phyloP scores from a whole-genome alignment of 768 basidiomycete species.

The Psilocybe tampanensis region DNA sequence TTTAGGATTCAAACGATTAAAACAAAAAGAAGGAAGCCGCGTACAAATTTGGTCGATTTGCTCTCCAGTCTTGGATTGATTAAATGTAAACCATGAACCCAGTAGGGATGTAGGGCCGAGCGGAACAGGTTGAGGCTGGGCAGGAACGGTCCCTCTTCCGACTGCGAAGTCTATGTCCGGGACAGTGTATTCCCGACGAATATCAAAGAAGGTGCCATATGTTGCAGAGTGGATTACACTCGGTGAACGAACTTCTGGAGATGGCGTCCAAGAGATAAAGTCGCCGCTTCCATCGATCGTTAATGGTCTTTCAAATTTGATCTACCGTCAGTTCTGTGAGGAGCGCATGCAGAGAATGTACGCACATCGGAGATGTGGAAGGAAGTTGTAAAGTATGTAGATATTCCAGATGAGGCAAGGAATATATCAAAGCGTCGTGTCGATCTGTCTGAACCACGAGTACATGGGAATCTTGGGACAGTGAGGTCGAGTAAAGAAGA shows the following conservation, averaged over 20 bases:
- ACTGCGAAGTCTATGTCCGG: conserved; percentile 55
- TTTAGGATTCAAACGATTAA: no score
- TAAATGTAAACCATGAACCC: conserved; percentile 57
- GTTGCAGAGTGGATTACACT: conserved; percentile 38
- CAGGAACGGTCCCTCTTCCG: conserved; percentile 44
- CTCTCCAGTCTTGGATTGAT: conserved; percentile 53
- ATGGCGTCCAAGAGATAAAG: conserved; percentile 47
- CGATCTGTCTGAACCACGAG: conserved; percentile 59
- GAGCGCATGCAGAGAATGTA: no score
- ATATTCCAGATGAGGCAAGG: conserved; percentile 63
- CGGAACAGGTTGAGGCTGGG: conserved; percentile 64
- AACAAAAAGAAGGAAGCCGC: not conserved
- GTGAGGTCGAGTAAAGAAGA: not conserved
- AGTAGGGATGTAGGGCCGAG: conserved; percentile 58
- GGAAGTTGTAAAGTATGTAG: conserved; percentile 48
- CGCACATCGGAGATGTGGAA: conserved; percentile 35
- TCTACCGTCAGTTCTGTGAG: no score
- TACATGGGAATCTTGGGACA: conserved; percentile 46
- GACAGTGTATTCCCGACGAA: conserved; percentile 48
- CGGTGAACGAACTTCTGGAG: conserved; percentile 24
- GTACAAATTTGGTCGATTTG: conserved; percentile 59
- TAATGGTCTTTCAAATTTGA: conserved; percentile 29
- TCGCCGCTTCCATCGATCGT: conserved; percentile 56
- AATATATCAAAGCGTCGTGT: conserved; percentile 54
- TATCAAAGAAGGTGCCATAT: conserved; percentile 63